Percentiles rank a stretch among this genome's conserved stretches.
These are phyloP conservation scores for Rutidosis leptorrhynchoides DNA, from an alignment of 129 eudicot genomes.

Conservation along the genomic window DNA sequence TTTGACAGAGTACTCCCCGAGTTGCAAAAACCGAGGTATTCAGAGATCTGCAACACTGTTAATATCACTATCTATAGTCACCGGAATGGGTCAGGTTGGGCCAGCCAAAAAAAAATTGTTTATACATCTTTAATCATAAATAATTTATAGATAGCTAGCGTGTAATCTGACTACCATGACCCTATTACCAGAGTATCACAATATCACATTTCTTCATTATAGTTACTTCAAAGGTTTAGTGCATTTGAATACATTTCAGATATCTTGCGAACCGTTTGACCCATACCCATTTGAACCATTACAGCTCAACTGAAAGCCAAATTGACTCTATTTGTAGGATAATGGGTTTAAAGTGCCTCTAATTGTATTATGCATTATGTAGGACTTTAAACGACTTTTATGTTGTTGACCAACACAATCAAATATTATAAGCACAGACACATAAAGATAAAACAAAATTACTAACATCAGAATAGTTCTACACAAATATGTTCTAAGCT, in stretches of 20 bases:
- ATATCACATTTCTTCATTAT: not conserved
- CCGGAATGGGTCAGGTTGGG: not conserved
- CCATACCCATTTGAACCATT: not conserved
- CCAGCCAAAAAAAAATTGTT: not conserved
- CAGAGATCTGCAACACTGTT: too few species aligned
- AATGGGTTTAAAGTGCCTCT: not conserved
- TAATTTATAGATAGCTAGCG: not conserved
- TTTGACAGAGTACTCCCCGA: too few species aligned
- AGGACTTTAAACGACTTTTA: not conserved
- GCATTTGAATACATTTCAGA: not conserved
- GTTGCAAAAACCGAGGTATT: too few species aligned
- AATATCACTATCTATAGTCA: not conserved
- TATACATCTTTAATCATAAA: not conserved
- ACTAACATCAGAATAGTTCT: not conserved
- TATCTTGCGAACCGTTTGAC: not conserved
- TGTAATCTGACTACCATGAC: not conserved
- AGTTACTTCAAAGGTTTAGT: slow-evolving; percentile 5
- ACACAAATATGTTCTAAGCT: not conserved
- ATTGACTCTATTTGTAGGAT: not conserved
- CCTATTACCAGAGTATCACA: not conserved
- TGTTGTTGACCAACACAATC: not conserved
- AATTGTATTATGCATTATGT: not conserved
- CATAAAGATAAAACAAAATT: not conserved
- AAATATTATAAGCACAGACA: not conserved
- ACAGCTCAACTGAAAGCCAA: not conserved